Conservation (phyloP, 805 yeast genomes). For the Maudiozyma bulderi region DNA sequence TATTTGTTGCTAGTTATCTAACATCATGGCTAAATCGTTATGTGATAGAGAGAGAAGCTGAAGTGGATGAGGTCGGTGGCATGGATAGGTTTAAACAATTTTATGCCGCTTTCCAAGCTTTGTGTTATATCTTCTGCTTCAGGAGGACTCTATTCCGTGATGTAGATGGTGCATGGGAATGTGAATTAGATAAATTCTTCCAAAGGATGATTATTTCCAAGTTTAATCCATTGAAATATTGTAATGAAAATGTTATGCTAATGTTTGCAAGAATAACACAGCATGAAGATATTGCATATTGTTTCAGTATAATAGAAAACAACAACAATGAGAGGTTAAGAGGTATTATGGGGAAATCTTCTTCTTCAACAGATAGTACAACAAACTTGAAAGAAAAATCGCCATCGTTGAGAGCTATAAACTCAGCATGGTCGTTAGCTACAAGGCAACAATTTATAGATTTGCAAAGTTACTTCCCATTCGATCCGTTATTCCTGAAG, state of each 20-base stretch:
- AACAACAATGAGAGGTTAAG: constrained; percentile 49
- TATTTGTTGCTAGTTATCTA: constrained; percentile 73
- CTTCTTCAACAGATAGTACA: not conserved
- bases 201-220: constrained; percentile 77
- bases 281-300: constrained; percentile 80
- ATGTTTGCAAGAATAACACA: constrained; percentile 92
- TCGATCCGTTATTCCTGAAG: constrained; percentile 78
- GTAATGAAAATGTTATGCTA: constrained; percentile 86
- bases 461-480: constrained; percentile 92
- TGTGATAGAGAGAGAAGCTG: constrained; percentile 75
- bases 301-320: constrained; percentile 86
- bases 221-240: constrained; percentile 87
- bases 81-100: constrained; percentile 87
- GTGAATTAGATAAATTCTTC: constrained; percentile 74
- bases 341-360: constrained; percentile 33
- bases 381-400: constrained; percentile 9
- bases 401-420: constrained; percentile 15
- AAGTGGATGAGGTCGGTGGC: constrained; percentile 57
- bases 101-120: constrained; percentile 83
- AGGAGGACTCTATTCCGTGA: constrained; percentile 53
- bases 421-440: constrained; percentile 34
- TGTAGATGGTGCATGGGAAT: constrained; percentile 53
- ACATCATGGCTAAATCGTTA: constrained; percentile 77
- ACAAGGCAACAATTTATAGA: constrained; percentile 78
- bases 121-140: constrained; percentile 86